These are phyloP conservation scores for Clarkia xantiana DNA, from an alignment of 345 rosid species.

Conservation along the genomic window DNA sequence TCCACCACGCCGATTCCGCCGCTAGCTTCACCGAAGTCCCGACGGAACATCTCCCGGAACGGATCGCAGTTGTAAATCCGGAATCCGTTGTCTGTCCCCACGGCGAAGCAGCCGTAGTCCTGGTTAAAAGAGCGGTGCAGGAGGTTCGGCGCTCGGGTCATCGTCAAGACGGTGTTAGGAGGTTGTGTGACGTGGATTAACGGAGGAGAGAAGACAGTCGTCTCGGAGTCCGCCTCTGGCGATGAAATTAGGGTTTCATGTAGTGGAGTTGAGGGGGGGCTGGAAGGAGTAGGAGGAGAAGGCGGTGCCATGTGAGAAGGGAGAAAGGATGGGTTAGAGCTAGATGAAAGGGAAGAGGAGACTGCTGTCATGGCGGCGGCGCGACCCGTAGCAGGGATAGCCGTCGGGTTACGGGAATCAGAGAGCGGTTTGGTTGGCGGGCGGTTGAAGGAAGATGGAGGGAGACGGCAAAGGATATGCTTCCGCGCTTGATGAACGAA, in stretches of 20 bases:
- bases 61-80: conserved; percentile 31
- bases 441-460: no score
- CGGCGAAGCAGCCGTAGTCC: conserved; percentile 28
- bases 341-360: conserved; percentile 6
- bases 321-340: background rate
- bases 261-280: background rate
- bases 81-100: conserved; percentile 27
- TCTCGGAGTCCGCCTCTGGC: background rate
- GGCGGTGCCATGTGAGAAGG: background rate
- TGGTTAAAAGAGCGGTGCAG: conserved; percentile 37
- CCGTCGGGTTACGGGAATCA: no score
- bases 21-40: conserved; percentile 12
- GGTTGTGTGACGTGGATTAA: conserved; percentile 6
- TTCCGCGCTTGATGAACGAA: no score
- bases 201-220: conserved; percentile 2
- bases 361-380: conserved; percentile 10
- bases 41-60: conserved; percentile 20
- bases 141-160: conserved; percentile 8
- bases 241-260: background rate
- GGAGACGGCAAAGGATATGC: no score
- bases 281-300: conserved; percentile 1
- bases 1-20: conserved; percentile 20
- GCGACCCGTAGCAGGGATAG: background rate
- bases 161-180: background rate
- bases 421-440: no score